Percentiles rank a stretch among this genome's conserved stretches.
Evolutionary conservation across 768 basidiomycete genomes (phyloP).

Genomic region (Cystofilobasidium capitatum): DNA sequence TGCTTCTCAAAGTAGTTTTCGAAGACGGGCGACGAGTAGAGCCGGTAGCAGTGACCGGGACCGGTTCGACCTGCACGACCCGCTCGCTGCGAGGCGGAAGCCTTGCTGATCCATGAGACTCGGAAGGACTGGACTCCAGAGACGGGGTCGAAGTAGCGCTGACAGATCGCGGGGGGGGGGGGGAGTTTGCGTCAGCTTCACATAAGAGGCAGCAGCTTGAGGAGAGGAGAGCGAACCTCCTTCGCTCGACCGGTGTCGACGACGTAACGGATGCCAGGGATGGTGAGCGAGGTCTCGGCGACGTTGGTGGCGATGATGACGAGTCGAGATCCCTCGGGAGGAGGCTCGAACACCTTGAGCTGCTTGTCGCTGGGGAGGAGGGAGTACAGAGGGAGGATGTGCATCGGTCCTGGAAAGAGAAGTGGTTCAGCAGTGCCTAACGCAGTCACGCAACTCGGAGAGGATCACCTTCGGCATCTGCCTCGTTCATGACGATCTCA

Average conservation of each 20-base stretch:
- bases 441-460: too few relatives aligned
- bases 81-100: slow-evolving; percentile 84
- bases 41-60: slow-evolving; percentile 93
- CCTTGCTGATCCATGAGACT: slow-evolving; percentile 88
- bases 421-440: neutral
- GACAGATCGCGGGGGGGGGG: neutral
- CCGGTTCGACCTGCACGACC: slow-evolving; percentile 96
- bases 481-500: slow-evolving; percentile 50
- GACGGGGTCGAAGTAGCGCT: slow-evolving; percentile 72
- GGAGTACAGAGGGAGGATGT: slow-evolving; percentile 88
- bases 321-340: slow-evolving; percentile 68
- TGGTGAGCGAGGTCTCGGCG: slow-evolving; percentile 92
- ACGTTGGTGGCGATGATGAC: slow-evolving; percentile 95
- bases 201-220: neutral
- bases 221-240: slow-evolving; percentile 50
- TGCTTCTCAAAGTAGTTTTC: slow-evolving; percentile 86
- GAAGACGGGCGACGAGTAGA: slow-evolving; percentile 89
- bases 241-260: slow-evolving; percentile 92
- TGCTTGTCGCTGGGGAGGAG: slow-evolving; percentile 86
- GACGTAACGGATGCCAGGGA: slow-evolving; percentile 96
- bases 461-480: slow-evolving; percentile 51
- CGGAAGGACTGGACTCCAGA: slow-evolving; percentile 86
- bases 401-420: slow-evolving; percentile 64
- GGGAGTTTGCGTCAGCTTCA: neutral
- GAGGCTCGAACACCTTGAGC: slow-evolving; percentile 79